A percentile compares a stretch with the other conserved stretches of the same genome.
Conservation (phyloP, 805 yeast genomes). For the Millerago galiae region DNA sequence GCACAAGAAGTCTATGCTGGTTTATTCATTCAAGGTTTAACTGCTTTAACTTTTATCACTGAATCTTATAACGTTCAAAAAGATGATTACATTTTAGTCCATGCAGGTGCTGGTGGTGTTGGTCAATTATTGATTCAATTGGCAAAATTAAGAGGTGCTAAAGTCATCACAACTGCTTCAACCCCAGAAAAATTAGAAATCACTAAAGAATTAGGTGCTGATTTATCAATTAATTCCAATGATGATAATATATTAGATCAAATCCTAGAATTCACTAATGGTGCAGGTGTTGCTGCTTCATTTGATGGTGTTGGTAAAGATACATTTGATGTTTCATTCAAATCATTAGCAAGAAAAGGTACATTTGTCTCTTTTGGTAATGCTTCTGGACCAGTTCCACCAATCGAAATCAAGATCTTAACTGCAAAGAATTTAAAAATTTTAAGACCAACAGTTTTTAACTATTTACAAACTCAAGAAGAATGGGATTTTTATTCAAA, state of each 20-base stretch:
- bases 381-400: slow-evolving; percentile 79
- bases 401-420: slow-evolving; percentile 44
- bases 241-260: slow-evolving; percentile 50
- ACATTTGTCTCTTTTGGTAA: slow-evolving; percentile 75
- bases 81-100: slow-evolving; percentile 69
- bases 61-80: slow-evolving; percentile 62
- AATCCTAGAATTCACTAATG: slow-evolving; percentile 54
- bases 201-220: slow-evolving; percentile 74
- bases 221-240: slow-evolving; percentile 50
- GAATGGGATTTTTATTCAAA: slow-evolving; percentile 48
- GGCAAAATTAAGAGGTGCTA: slow-evolving; percentile 58
- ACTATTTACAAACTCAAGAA: slow-evolving; percentile 47
- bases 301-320: slow-evolving; percentile 78
- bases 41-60: slow-evolving; percentile 64
- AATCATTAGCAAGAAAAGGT: slow-evolving; percentile 62
- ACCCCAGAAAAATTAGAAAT: slow-evolving; percentile 60
- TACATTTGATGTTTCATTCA: slow-evolving; percentile 60
- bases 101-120: slow-evolving; percentile 97
- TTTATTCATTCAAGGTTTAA: slow-evolving; percentile 62
- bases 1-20: slow-evolving; percentile 53
- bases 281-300: slow-evolving; percentile 61
- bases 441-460: slow-evolving; percentile 54
- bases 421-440: slow-evolving; percentile 58
- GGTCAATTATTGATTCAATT: slow-evolving; percentile 70
- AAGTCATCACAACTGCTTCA: slow-evolving; percentile 81